These are phyloP conservation scores for Epichloe typhina DNA, from an alignment of 2,329 filamentous ascomycete species.

Conservation along the genomic window DNA sequence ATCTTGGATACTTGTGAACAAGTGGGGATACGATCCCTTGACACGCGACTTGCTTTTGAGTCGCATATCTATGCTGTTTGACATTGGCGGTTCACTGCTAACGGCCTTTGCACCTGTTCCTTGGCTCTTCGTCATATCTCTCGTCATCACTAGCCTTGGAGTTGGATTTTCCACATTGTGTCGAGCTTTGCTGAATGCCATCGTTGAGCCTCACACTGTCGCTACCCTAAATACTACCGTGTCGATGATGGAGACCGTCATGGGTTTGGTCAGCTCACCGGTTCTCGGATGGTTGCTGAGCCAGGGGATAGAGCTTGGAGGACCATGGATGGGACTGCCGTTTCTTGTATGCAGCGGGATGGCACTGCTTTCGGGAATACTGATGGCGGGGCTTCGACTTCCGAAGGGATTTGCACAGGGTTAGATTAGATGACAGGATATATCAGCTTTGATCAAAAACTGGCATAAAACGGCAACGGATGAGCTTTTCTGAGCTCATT, in stretches of 20 bases:
- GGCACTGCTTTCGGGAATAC: constrained; percentile 14
- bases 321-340: constrained; percentile 35
- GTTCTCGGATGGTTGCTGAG: constrained; percentile 33
- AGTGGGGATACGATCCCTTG: constrained; percentile 17
- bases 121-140: constrained; percentile 22
- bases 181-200: constrained; percentile 36
- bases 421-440: background rate
- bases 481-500: too few relatives aligned
- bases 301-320: constrained; percentile 31
- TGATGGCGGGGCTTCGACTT: constrained; percentile 19
- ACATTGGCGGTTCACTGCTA: constrained; percentile 22
- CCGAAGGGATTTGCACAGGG: constrained; percentile 11
- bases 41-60: constrained; percentile 28
- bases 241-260: constrained; percentile 34
- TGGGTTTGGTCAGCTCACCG: constrained; percentile 33
- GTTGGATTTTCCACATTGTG: constrained; percentile 28
- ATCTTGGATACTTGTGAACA: constrained; percentile 20
- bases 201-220: constrained; percentile 40
- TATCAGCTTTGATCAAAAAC: background rate
- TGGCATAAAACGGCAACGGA: too few relatives aligned
- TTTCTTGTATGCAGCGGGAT: constrained; percentile 27
- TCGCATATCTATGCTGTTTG: constrained; percentile 20
- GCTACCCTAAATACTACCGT: constrained; percentile 41
- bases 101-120: constrained; percentile 24
- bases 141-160: constrained; percentile 33